These are phyloP conservation scores for Cladorrhinum sp. DNA, from an alignment of 2,329 filamentous ascomycete species.

Conservation along the genomic window DNA sequence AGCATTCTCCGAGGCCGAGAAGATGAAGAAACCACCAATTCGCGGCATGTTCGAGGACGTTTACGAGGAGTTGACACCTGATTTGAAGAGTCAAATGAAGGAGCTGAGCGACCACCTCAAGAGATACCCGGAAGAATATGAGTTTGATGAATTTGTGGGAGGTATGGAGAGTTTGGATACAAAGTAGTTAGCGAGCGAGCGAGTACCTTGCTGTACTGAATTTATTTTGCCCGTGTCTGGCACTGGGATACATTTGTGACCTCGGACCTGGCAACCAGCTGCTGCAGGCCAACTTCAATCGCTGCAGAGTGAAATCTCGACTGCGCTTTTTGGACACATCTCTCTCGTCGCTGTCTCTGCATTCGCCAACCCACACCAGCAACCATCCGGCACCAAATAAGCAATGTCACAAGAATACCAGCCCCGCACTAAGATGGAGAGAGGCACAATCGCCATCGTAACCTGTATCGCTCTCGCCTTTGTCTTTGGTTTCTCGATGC, in stretches of 20 bases:
- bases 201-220: neutral
- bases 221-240: neutral
- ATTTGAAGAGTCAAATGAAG: slow-evolving; percentile 63
- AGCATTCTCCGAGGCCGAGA: slow-evolving; percentile 81
- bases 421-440: neutral
- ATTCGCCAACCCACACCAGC: neutral
- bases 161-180: slow-evolving; percentile 31
- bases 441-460: neutral
- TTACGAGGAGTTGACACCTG: slow-evolving; percentile 75
- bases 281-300: too few relatives aligned
- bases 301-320: neutral
- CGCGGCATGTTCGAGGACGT: slow-evolving; percentile 78
- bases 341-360: neutral
- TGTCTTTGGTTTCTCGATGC: neutral
- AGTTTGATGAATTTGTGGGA: slow-evolving; percentile 43
- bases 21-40: slow-evolving; percentile 73
- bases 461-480: neutral
- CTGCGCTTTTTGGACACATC: neutral
- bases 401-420: neutral
- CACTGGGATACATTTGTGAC: too few relatives aligned
- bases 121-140: slow-evolving; percentile 89
- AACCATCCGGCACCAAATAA: neutral
- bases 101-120: slow-evolving; percentile 74
- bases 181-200: slow-evolving; percentile 11
- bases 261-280: too few relatives aligned